Base-by-base conservation (phyloP, 441 rosid species). In the Gossypium schwendimanii region DNA sequence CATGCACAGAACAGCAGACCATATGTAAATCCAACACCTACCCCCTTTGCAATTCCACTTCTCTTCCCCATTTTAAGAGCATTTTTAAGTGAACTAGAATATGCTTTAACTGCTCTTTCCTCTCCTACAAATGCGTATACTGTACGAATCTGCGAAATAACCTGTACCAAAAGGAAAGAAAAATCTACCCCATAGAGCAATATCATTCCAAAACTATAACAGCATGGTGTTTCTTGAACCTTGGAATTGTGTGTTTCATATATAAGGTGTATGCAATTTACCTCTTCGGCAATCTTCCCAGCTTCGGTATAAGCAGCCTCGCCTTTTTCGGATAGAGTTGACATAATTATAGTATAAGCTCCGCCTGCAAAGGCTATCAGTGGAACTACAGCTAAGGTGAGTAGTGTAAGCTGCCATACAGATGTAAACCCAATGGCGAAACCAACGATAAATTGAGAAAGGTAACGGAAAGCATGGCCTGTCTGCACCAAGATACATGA, bases 341-440 rank as follows among this genome's bases (percentile, higher is more conserved):
- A 87, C 94, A 92, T 85, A 53, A 80, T 67, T 64, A 90, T 71
- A 49, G 96, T 83, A 73, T 92, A 90, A 65, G 84, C 83, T 71
- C 94, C 98, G 6, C 96, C 96, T 6, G 94, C 89, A 60, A 87
- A 17, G 2, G 98, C 96, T 76, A 92, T 89, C 67, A 92, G 62
- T 21, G 98, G 98, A 75, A 91, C 98, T 55, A 93, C 95, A 78
- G 86, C 95, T 84, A 93, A 82, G 18, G 97, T 93, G 80, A 93
- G 84, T 62, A 89, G 85, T 8, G 97, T 89, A 59, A 93, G 89
- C 71, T 91, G 89, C 95, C 98, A 91, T 10, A 89, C 89, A 0
- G 92, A 89, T 33, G 73, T 55, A 76, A 92, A 92, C 52, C 90
- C 96, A 11, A 92, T 54, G 24, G 75, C 88, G 66, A 88, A 93